Evolutionary conservation across 2,329 filamentous ascomycete species (phyloP).

Genomic region (Exophiala sp.): DNA sequence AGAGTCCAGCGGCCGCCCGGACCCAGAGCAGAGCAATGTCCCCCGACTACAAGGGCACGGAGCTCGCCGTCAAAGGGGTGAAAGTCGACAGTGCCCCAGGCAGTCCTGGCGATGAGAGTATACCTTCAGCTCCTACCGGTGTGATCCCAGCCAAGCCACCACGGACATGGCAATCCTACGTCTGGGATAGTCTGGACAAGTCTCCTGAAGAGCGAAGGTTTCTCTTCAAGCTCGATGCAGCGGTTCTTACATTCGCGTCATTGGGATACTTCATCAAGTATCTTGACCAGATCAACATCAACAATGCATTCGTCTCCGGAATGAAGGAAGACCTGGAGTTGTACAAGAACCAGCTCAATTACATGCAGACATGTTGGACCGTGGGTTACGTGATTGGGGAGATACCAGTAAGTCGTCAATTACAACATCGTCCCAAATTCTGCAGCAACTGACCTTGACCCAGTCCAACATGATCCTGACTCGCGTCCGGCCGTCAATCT

Average conservation of each 20-base stretch:
- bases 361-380: conserved; percentile 59
- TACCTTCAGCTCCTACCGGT: neutral
- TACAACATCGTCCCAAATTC: neutral
- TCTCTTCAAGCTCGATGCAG: conserved; percentile 54
- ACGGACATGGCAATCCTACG: conserved; percentile 47
- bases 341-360: conserved; percentile 53
- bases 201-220: conserved; percentile 48
- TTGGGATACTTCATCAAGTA: conserved; percentile 55
- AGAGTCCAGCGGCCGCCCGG: neutral
- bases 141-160: conserved; percentile 31
- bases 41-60: conserved; percentile 6
- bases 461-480: conserved; percentile 52
- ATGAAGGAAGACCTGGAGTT: conserved; percentile 53
- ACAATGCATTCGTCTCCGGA: conserved; percentile 55
- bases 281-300: conserved; percentile 40
- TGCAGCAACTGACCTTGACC: conserved; percentile 29
- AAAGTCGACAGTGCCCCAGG: neutral
- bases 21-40: conserved; percentile 5
- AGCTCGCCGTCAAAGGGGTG: conserved; percentile 9
- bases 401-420: conserved; percentile 28
- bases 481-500: conserved; percentile 26
- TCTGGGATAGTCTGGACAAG: conserved; percentile 55
- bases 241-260: conserved; percentile 57
- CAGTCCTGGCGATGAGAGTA: no score
- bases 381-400: conserved; percentile 58